These are phyloP conservation scores for Dendrocalamus latiflorus DNA, from an alignment of 202 grass and related monocot genomes.

Conservation along the genomic window DNA sequence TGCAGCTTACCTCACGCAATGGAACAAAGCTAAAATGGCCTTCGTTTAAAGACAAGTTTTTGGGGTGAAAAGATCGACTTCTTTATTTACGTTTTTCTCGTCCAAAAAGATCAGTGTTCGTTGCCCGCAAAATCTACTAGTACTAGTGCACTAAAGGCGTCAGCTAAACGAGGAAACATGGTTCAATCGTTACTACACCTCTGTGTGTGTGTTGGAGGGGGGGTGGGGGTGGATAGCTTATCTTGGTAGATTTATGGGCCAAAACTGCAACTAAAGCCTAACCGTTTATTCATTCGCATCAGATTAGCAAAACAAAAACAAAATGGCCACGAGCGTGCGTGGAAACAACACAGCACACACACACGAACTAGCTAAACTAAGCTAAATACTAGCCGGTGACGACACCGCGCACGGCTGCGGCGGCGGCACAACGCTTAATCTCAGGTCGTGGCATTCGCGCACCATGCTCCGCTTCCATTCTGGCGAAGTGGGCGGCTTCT, in stretches of 20 bases:
- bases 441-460: conserved; percentile 36
- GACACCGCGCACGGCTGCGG: background rate
- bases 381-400: background rate
- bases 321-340: background rate
- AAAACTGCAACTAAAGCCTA: background rate
- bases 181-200: no score
- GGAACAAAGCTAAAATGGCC: background rate
- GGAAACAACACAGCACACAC: background rate
- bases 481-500: conserved; percentile 28
- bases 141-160: no score
- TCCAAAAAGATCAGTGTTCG: background rate
- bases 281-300: background rate
- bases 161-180: no score
- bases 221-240: no score
- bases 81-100: background rate
- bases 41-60: background rate
- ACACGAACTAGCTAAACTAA: background rate
- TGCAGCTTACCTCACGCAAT: background rate
- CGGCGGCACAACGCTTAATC: conserved; percentile 38
- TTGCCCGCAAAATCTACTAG: background rate
- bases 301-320: background rate
- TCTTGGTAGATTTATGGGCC: background rate
- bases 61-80: background rate
- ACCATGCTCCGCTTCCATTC: conserved; percentile 33
- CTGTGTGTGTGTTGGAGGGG: no score